These are phyloP conservation scores for Xylaria sp. DNA, from an alignment of 2,329 filamentous ascomycete species.

Conservation along the genomic window DNA sequence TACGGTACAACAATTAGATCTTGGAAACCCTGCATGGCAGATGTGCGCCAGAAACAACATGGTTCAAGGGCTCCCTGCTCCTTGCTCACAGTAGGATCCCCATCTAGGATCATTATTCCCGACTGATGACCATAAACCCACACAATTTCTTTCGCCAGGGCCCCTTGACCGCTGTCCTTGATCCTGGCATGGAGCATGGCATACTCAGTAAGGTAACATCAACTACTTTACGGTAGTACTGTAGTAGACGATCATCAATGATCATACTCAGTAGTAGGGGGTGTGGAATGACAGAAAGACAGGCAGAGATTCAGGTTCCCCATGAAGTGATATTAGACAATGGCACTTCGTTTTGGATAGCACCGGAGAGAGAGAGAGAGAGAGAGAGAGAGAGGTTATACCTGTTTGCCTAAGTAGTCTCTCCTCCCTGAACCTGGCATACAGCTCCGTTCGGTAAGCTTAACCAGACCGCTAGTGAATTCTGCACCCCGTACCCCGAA, in stretches of 20 bases:
- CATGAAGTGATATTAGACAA: slow-evolving; percentile 9
- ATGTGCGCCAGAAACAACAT: slow-evolving; percentile 25
- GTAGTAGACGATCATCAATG: no score
- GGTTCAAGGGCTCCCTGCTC: slow-evolving; percentile 16
- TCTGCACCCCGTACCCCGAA: not conserved
- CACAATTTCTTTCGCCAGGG: slow-evolving; percentile 22
- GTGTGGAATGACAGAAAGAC: no score
- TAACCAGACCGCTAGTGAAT: not conserved
- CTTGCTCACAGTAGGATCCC: not conserved
- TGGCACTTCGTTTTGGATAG: slow-evolving; percentile 8
- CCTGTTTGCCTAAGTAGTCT: no score
- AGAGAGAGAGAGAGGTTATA: not conserved
- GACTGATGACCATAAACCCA: slow-evolving; percentile 12
- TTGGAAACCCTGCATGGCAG: slow-evolving; percentile 26
- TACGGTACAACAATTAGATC: slow-evolving; percentile 13
- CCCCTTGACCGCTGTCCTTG: slow-evolving; percentile 17
- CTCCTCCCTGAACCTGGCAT: no score
- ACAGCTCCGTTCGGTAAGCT: not conserved
- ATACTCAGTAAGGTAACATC: no score
- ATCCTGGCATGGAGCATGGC: slow-evolving; percentile 21
- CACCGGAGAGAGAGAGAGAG: not conserved
- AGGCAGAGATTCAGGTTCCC: slow-evolving; percentile 1
- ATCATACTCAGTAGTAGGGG: no score
- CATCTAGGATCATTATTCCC: slow-evolving; percentile 21
- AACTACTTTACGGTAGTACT: no score